These are phyloP conservation scores for Rhynchospora tenuis DNA, from an alignment of 176 grass and related monocot genomes.

Conservation along the genomic window DNA sequence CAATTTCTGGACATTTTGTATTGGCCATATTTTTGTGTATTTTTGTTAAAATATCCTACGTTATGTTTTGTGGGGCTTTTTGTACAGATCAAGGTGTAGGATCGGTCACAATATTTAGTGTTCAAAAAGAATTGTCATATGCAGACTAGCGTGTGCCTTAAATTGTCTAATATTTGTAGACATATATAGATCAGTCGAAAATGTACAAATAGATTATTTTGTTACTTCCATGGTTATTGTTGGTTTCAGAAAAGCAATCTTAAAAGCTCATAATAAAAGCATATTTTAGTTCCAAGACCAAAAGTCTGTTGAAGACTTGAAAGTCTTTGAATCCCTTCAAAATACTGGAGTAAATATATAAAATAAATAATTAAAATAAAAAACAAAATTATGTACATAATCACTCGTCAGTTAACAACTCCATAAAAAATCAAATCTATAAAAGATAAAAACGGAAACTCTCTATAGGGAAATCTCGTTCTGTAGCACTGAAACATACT, in stretches of 20 bases:
- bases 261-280: not conserved
- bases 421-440: not conserved
- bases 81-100: slow-evolving; percentile 19
- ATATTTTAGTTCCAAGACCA: not conserved
- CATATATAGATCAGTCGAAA: not conserved
- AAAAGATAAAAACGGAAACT: not conserved
- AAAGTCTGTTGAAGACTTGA: not conserved
- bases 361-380: not conserved
- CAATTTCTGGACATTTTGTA: not conserved
- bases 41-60: not conserved
- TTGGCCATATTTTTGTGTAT: not conserved
- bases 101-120: not conserved
- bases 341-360: not conserved
- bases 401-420: not conserved
- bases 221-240: no score
- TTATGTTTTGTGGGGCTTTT: not conserved
- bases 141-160: not conserved
- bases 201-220: not conserved
- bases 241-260: not conserved
- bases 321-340: not conserved
- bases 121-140: not conserved
- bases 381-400: not conserved
- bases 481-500: not conserved
- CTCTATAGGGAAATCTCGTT: not conserved
- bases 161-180: slow-evolving; percentile 16